Percentiles rank a stretch among this genome's conserved stretches.
phyloP scores from a whole-genome alignment of 2,329 filamentous ascomycete genomes.

The Rhynchosporium graminicola region DNA sequence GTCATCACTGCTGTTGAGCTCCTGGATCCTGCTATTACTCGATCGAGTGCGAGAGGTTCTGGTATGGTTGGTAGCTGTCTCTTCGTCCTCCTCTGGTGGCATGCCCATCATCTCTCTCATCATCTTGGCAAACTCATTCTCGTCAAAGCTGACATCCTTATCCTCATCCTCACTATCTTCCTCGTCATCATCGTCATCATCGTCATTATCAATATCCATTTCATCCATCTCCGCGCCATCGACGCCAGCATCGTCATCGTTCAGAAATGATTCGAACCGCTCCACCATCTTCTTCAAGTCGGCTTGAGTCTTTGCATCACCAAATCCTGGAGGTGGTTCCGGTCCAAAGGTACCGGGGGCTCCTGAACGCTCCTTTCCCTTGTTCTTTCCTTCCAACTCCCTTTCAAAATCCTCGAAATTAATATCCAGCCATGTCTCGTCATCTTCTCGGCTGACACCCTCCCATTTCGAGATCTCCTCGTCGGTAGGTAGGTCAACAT shows the following conservation, averaged over 20 bases:
- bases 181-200: slow-evolving; percentile 51
- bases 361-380: slow-evolving; percentile 39
- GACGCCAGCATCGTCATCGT: slow-evolving; percentile 77
- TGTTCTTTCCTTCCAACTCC: slow-evolving; percentile 62
- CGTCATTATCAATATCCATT: slow-evolving; percentile 61
- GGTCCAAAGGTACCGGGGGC: slow-evolving; percentile 35
- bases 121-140: slow-evolving; percentile 80
- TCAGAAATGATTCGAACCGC: slow-evolving; percentile 88
- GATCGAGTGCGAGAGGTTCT: slow-evolving; percentile 19
- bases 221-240: slow-evolving; percentile 76
- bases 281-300: slow-evolving; percentile 89
- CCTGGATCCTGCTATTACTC: slow-evolving; percentile 27
- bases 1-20: slow-evolving; percentile 42
- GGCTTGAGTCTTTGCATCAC: slow-evolving; percentile 66
- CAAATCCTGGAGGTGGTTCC: slow-evolving; percentile 51
- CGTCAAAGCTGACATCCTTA: slow-evolving; percentile 77
- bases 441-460: slow-evolving; percentile 63
- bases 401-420: slow-evolving; percentile 85
- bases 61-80: slow-evolving; percentile 12
- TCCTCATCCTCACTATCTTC: slow-evolving; percentile 66
- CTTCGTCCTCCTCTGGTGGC: slow-evolving; percentile 41
- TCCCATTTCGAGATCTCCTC: slow-evolving; percentile 73
- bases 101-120: slow-evolving; percentile 92
- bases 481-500: slow-evolving; percentile 63
- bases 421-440: slow-evolving; percentile 91